Conservation (phyloP, 306 rosid species). For the Dryas octopetala region DNA sequence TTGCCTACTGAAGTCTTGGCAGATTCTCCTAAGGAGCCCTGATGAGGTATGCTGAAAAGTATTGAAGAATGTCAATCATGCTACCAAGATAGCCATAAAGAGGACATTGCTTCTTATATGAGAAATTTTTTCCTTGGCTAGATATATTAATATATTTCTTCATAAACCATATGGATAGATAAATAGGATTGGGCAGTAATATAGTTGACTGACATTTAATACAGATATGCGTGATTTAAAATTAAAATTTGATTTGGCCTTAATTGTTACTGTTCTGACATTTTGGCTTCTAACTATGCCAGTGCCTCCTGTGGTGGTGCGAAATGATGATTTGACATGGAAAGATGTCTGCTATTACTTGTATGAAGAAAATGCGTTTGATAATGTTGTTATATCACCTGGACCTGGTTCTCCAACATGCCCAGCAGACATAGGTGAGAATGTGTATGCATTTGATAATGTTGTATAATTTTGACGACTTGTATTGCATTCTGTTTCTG, state of each 20-base stretch:
- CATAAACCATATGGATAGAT: neutral
- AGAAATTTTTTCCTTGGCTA: neutral
- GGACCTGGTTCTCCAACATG: constrained; percentile 97
- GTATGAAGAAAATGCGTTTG: constrained; percentile 86
- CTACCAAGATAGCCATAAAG: neutral
- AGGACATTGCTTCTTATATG: neutral
- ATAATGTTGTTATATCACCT: constrained; percentile 95
- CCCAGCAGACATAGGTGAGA: constrained; percentile 82
- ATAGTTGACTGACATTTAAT: neutral
- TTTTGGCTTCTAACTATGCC: constrained; percentile 39
- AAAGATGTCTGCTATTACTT: constrained; percentile 65
- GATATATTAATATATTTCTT: neutral
- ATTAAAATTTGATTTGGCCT: neutral
- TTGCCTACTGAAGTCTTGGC: neutral
- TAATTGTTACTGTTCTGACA: constrained; percentile 5
- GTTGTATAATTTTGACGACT: neutral
- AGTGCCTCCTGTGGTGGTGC: constrained; percentile 94
- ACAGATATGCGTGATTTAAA: neutral
- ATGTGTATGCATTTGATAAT: constrained; percentile 10
- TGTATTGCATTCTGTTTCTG: neutral
- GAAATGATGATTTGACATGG: constrained; percentile 85
- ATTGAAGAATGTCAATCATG: neutral
- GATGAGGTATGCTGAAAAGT: neutral
- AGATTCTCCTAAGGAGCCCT: neutral
- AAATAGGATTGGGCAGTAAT: neutral